These are phyloP conservation scores for Venturia effusa DNA, from an alignment of 2,329 filamentous ascomycete species.

Conservation along the genomic window DNA sequence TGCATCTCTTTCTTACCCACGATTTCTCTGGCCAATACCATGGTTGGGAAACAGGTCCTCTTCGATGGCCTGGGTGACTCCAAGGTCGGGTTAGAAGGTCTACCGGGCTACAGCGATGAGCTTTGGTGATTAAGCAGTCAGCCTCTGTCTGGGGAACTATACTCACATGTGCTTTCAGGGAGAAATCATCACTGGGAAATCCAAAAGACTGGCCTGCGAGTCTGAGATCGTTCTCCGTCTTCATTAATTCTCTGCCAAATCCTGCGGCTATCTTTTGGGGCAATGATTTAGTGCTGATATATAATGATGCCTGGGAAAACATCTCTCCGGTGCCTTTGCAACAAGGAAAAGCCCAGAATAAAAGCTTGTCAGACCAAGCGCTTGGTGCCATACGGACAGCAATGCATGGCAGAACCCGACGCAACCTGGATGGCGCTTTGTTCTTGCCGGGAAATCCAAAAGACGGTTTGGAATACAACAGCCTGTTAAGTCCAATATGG, in stretches of 20 bases:
- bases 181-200: slow-evolving; percentile 2
- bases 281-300: slow-evolving; percentile 6
- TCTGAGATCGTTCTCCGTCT: slow-evolving; percentile 18
- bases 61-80: not conserved
- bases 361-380: slow-evolving; percentile 24
- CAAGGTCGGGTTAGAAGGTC: slow-evolving; percentile 2
- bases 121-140: slow-evolving; percentile 2
- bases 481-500: not conserved
- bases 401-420: slow-evolving; percentile 16
- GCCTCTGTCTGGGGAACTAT: not conserved
- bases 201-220: not conserved
- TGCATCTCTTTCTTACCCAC: not conserved
- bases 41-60: not conserved
- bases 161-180: not conserved
- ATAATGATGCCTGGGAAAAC: slow-evolving; percentile 26
- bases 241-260: slow-evolving; percentile 25
- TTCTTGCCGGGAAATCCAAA: not conserved
- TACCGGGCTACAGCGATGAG: not conserved
- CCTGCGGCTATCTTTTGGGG: slow-evolving; percentile 10
- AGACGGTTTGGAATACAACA: not conserved
- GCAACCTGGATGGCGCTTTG: not conserved
- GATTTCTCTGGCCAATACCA: not conserved
- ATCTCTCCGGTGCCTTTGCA: slow-evolving; percentile 18
- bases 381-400: slow-evolving; percentile 24
- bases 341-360: slow-evolving; percentile 25